A percentile compares a stretch with the other conserved stretches of the same genome.
These are phyloP conservation scores for Lasiosphaeria ovina DNA, from an alignment of 495 filamentous ascomycete species.

Conservation along the genomic window DNA sequence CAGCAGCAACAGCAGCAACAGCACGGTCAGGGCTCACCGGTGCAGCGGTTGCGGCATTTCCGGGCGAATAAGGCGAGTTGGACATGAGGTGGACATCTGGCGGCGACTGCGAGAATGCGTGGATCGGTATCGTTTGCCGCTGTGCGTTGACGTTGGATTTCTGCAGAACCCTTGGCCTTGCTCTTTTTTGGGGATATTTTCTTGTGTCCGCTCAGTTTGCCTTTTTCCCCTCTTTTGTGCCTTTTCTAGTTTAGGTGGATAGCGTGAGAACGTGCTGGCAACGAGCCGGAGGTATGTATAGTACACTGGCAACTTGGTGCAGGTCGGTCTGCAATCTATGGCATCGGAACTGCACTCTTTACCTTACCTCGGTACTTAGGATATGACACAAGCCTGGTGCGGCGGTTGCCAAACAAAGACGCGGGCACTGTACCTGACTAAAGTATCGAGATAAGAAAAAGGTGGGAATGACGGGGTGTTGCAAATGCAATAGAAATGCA, in stretches of 20 bases:
- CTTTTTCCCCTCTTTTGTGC: no score
- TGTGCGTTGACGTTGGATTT: no score
- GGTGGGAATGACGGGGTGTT: slow-evolving; percentile 12
- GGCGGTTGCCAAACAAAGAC: background rate
- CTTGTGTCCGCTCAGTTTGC: no score
- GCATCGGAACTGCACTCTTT: no score
- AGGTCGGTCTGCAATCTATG: background rate
- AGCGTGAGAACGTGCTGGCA: no score
- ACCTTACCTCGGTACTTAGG: no score
- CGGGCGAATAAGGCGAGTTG: slow-evolving; percentile 39
- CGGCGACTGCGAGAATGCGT: slow-evolving; percentile 36
- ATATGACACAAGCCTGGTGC: no score
- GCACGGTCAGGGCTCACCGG: slow-evolving; percentile 43
- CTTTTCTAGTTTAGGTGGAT: no score
- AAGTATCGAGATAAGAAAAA: slow-evolving; percentile 7
- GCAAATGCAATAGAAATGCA: slow-evolving; percentile 22
- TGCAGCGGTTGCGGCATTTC: slow-evolving; percentile 51
- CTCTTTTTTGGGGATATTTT: no score
- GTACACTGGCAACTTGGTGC: no score
- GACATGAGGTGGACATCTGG: slow-evolving; percentile 54
- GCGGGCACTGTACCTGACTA: background rate
- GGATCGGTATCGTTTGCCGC: slow-evolving; percentile 5
- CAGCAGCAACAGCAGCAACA: slow-evolving; percentile 23
- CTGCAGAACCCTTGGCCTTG: no score
- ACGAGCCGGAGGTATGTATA: no score